Conservation (phyloP, 257 asterid genomes). For the Linaria vulgaris region DNA sequence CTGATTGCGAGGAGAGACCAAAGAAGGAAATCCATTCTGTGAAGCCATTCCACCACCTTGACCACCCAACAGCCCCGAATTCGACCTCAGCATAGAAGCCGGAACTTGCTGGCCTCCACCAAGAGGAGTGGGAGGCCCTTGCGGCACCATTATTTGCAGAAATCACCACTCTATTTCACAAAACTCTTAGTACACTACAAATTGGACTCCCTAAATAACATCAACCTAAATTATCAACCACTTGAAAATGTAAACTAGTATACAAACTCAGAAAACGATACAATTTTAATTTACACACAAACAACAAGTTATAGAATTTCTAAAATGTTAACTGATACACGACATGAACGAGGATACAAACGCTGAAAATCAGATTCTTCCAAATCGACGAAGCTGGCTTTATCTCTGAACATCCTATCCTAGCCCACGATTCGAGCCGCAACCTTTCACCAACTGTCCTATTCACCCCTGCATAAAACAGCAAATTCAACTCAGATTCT, state of each 20-base stretch:
- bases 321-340: conserved; percentile 23
- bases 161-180: conserved; percentile 25
- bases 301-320: conserved; percentile 20
- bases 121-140: conserved; percentile 69
- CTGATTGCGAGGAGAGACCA: conserved; percentile 71
- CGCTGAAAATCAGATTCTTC: conserved; percentile 25
- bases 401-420: conserved; percentile 28
- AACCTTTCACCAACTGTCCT: conserved; percentile 21
- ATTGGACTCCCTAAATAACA: conserved; percentile 26
- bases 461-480: conserved; percentile 37
- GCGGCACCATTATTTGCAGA: conserved; percentile 61
- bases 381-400: conserved; percentile 25
- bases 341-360: conserved; percentile 18
- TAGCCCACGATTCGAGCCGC: conserved; percentile 18
- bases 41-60: conserved; percentile 76
- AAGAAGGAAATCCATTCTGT: conserved; percentile 57
- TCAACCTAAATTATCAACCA: conserved; percentile 23
- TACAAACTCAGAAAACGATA: conserved; percentile 18
- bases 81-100: conserved; percentile 67
- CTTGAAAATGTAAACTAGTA: conserved; percentile 15
- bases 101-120: conserved; percentile 68
- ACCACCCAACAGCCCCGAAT: conserved; percentile 71
- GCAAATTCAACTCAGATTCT: conserved; percentile 28
- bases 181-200: conserved; percentile 21
- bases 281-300: conserved; percentile 3